Conservation (phyloP, 2,329 filamentous ascomycete species). For the Diaporthe ampelina region DNA sequence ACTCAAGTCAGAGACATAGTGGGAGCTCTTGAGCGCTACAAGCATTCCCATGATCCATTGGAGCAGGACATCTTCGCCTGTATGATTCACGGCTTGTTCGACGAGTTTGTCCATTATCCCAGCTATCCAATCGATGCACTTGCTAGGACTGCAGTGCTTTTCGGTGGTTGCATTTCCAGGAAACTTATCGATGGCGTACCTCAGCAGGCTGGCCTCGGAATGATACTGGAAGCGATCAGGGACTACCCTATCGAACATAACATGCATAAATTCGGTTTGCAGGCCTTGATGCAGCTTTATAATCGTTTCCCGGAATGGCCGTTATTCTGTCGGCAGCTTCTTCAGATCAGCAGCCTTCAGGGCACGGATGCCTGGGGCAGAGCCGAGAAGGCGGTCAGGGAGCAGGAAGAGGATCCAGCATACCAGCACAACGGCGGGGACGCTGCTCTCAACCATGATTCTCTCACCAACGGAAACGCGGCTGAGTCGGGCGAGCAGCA, state of each 20-base stretch:
- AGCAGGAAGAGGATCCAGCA: slow-evolving; percentile 73
- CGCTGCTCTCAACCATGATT: slow-evolving; percentile 58
- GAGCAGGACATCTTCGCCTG: slow-evolving; percentile 97
- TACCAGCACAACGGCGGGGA: slow-evolving; percentile 67
- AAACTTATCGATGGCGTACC: slow-evolving; percentile 91
- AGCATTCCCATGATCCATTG: slow-evolving; percentile 84
- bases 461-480: slow-evolving; percentile 77
- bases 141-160: slow-evolving; percentile 94
- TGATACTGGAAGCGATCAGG: slow-evolving; percentile 96
- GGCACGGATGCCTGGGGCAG: slow-evolving; percentile 88
- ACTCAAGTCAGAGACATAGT: slow-evolving; percentile 89
- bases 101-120: slow-evolving; percentile 95
- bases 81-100: slow-evolving; percentile 98
- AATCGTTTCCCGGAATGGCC: slow-evolving; percentile 91
- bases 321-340: slow-evolving; percentile 88
- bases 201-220: slow-evolving; percentile 92
- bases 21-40: slow-evolving; percentile 86
- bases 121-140: slow-evolving; percentile 97
- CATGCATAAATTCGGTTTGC: slow-evolving; percentile 98
- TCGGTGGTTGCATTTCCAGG: slow-evolving; percentile 95
- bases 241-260: slow-evolving; percentile 86
- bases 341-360: slow-evolving; percentile 85
- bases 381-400: slow-evolving; percentile 83
- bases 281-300: slow-evolving; percentile 91
- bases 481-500: slow-evolving; percentile 68